Conservation (phyloP, 2,329 filamentous ascomycete species). For the Cytospora paraplurivora region DNA sequence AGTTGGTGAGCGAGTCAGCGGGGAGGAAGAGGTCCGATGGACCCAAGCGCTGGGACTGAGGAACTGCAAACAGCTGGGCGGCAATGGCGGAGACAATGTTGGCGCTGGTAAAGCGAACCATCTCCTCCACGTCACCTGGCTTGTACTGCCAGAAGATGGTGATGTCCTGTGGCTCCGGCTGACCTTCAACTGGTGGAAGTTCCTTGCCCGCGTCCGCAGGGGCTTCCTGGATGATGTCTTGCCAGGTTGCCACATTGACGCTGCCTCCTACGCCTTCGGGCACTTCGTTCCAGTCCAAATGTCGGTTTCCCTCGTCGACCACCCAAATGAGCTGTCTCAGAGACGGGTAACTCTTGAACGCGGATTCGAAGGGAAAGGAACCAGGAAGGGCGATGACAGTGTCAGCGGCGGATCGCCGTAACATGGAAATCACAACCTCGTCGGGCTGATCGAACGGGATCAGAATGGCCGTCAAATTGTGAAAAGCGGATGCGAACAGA, state of each 20-base stretch:
- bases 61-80: conserved; percentile 74
- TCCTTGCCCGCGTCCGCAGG: conserved; percentile 60
- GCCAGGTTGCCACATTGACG: conserved; percentile 88
- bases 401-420: conserved; percentile 75
- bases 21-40: conserved; percentile 81
- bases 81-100: conserved; percentile 90
- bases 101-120: conserved; percentile 78
- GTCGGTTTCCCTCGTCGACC: conserved; percentile 83
- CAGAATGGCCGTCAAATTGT: conserved; percentile 80
- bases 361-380: conserved; percentile 75
- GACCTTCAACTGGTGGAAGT: conserved; percentile 64
- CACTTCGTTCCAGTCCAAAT: conserved; percentile 94
- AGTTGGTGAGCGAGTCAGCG: conserved; percentile 76
- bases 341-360: conserved; percentile 68
- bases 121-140: conserved; percentile 59
- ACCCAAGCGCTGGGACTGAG: conserved; percentile 71
- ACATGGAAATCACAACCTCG: conserved; percentile 68
- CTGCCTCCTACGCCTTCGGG: conserved; percentile 74
- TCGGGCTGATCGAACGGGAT: conserved; percentile 80
- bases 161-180: conserved; percentile 55
- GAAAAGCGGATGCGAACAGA: conserved; percentile 88
- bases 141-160: conserved; percentile 68
- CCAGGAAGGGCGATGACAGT: conserved; percentile 83
- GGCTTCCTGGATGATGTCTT: conserved; percentile 78
- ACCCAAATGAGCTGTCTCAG: conserved; percentile 88